phyloP scores from a whole-genome alignment of 2,329 filamentous ascomycete species.

The Coniochaeta hoffmannii region DNA sequence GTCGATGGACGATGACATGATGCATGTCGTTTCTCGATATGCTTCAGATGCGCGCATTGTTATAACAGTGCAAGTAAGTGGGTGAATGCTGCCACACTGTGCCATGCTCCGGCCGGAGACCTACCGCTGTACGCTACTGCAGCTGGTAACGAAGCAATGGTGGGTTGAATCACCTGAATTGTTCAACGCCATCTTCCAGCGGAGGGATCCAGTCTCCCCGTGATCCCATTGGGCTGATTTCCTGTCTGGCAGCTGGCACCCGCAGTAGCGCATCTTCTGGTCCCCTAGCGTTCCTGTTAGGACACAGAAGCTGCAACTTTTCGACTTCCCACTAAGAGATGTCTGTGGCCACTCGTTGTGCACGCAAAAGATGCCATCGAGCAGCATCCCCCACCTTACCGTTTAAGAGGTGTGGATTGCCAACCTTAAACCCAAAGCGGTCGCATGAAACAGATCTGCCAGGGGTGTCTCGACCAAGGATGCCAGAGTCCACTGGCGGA shows the following conservation, averaged over 20 bases:
- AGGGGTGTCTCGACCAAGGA: not conserved
- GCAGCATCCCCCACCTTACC: not conserved
- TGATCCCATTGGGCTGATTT: not conserved
- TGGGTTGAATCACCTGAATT: not conserved
- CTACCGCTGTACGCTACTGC: too few relatives aligned
- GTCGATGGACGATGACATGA: too few relatives aligned
- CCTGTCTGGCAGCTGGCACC: not conserved
- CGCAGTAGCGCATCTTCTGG: not conserved
- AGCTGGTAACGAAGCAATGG: not conserved
- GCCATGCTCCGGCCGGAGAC: too few relatives aligned
- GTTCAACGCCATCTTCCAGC: not conserved
- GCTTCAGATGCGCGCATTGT: too few relatives aligned
- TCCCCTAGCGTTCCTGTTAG: not conserved
- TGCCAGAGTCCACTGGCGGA: not conserved
- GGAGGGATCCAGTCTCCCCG: not conserved
- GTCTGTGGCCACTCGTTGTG: too few relatives aligned
- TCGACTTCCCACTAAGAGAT: not conserved
- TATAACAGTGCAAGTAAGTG: too few relatives aligned
- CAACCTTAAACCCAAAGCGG: not conserved
- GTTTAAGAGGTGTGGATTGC: not conserved
- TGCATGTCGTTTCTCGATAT: too few relatives aligned
- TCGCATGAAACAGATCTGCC: slow-evolving; percentile 4
- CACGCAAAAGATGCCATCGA: too few relatives aligned
- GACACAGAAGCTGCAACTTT: not conserved
- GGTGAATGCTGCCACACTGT: too few relatives aligned